phyloP scores from a whole-genome alignment of 1,284 basidiomycete species.

The Boletellus dicymbophilus region DNA sequence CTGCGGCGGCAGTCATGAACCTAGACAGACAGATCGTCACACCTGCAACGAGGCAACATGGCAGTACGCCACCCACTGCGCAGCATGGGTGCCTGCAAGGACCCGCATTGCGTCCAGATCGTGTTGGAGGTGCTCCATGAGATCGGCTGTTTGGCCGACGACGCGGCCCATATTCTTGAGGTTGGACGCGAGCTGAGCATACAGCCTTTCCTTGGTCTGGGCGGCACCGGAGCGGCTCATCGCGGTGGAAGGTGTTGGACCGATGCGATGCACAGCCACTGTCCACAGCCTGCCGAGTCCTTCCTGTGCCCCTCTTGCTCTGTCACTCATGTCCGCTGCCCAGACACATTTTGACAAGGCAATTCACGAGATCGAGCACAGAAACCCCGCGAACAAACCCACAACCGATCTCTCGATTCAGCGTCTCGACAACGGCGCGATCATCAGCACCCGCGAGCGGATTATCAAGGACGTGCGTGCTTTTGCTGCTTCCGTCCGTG shows the following conservation, averaged over 20 bases:
- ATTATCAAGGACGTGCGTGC: constrained; percentile 76
- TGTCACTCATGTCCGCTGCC: constrained; percentile 37
- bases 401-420: constrained; percentile 88
- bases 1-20: constrained; percentile 65
- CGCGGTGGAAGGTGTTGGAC: not conserved
- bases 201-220: constrained; percentile 72
- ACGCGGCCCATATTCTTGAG: constrained; percentile 62
- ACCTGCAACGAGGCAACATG: not conserved
- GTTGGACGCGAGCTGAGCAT: constrained; percentile 64
- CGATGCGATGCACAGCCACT: not conserved
- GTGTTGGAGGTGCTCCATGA: constrained; percentile 69
- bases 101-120: constrained; percentile 73
- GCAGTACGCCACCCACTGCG: constrained; percentile 53
- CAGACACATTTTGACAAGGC: constrained; percentile 68
- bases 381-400: constrained; percentile 48
- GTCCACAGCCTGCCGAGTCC: not conserved
- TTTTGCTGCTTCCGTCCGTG: not conserved
- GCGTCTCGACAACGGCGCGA: constrained; percentile 83
- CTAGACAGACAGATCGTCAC: constrained; percentile 33
- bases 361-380: constrained; percentile 71
- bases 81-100: constrained; percentile 70
- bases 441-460: constrained; percentile 83
- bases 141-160: constrained; percentile 64
- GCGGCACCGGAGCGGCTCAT: constrained; percentile 51
- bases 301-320: constrained; percentile 13